phyloP scores from a whole-genome alignment of 805 yeast species.

The Barnettozyma populi region DNA sequence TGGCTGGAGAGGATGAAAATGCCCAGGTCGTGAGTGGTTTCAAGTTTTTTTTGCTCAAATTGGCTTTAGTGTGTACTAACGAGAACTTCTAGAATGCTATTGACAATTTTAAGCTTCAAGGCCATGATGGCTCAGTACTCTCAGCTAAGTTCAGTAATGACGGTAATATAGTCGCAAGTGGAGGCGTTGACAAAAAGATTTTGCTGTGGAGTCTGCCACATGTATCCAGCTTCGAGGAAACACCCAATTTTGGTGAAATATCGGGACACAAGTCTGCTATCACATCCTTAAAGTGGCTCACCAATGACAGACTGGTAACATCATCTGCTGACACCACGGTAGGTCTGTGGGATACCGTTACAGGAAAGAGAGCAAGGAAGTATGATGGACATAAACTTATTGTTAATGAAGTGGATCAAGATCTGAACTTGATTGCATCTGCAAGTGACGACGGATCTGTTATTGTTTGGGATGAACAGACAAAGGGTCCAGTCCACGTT shows the following conservation, averaged over 20 bases:
- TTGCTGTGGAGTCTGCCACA: slow-evolving; percentile 25
- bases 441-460: slow-evolving; percentile 64
- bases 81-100: slow-evolving; percentile 9
- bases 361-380: slow-evolving; percentile 51
- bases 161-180: slow-evolving; percentile 55
- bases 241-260: slow-evolving; percentile 39
- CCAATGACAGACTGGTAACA: slow-evolving; percentile 41
- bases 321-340: slow-evolving; percentile 59
- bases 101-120: slow-evolving; percentile 35
- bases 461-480: slow-evolving; percentile 59
- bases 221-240: slow-evolving; percentile 7
- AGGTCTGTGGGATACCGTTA: slow-evolving; percentile 55
- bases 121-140: slow-evolving; percentile 51
- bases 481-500: slow-evolving; percentile 36
- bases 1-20: slow-evolving; percentile 5
- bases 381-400: slow-evolving; percentile 45
- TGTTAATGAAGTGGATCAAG: slow-evolving; percentile 48
- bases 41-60: not conserved
- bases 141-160: slow-evolving; percentile 44
- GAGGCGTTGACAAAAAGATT: slow-evolving; percentile 52
- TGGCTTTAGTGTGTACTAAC: not conserved
- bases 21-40: not conserved
- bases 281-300: slow-evolving; percentile 51
- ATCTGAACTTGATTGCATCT: slow-evolving; percentile 37
- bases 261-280: slow-evolving; percentile 62